Evolutionary conservation across 768 basidiomycete species (phyloP), one percentile per base, ranked within the genome.

Genomic region (Tulasnella calospora): DNA sequence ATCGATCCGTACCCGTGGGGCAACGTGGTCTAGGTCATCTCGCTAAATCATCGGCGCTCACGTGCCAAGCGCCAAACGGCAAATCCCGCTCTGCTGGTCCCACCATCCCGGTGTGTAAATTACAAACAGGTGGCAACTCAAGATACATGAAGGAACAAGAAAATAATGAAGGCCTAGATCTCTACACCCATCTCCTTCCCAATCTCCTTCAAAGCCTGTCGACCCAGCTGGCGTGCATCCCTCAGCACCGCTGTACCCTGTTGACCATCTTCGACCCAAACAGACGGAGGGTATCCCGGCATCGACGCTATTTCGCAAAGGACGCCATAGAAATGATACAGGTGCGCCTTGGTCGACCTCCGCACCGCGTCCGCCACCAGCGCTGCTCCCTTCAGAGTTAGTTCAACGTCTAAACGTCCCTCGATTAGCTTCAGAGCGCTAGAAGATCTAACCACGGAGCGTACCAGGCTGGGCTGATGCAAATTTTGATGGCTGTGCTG

Each of bases 281-380:
- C 88, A 2, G 88, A 87, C 0, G 95, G 93, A 17, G 90, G 87
- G 81, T 88, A 89, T 38, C 90, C 86, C 0, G 92, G 89, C 77
- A 92, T 88, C 1, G 94, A 90, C 10, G 89, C 91, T 71, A 97
- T 91, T 81, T 95, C 91, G 81, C 92, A 92, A 5, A 98, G 83
- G 2, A 93, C 85, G 0, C 89, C 85, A 82, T 96, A 96, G 78
- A 97, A 91, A 82, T 95, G 91, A 87, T 97, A 97, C 15, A 99
- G 85, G 81, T 97, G 96, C 0, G 92, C 95, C 21, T 90, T 87
- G 0, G 90, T 83, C 1, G 96, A 96, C 0, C 93, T 89, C 80
- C 89, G 90, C 17, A 92, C 89, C 0, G 92, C 89, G 79, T 94
- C 91, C 0, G 90, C 86, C 30, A 96, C 87, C 3, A 93, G 85